Evolutionary conservation across 2,329 filamentous ascomycete genomes (phyloP), one percentile per base, ranked within the genome.

Genomic region (Emergomyces orientalis): DNA sequence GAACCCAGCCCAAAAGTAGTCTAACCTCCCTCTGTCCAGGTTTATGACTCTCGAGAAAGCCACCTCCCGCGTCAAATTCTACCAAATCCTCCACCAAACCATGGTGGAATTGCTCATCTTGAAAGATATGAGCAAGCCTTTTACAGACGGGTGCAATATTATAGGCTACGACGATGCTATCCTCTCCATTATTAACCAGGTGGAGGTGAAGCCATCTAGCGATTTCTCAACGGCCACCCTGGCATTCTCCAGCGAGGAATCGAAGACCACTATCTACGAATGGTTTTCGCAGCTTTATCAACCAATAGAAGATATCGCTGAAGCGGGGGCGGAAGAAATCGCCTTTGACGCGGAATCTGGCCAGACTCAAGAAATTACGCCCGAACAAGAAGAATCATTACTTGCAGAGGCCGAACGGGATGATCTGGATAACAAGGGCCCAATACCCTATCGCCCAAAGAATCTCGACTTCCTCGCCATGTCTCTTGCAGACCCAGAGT

Each of bases 391-490:
- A 25, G 64, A 61, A 51, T 65, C 58, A 22, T 59, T 62, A 25
- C 22, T 59, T 11, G 61, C 43, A n/a, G 62, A 64, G 14, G 54
- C 51, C 27, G 4, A 49, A 64, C 14, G 59, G 22, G 39, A 49
- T 62, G 41, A 59, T 60, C 22, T 56, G 49, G 34, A 52, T 61
- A 30, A 34, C 14, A 34, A 22, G 59, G 55, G 37, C 13, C 62
- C 54, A 55, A 41, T 7, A 34, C 14, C 30, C 3, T 34, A 54
- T n/a, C 60, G 39, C 17, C 64, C 66, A n/a, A 62, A 49, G 58
- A 80, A 82, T 64, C 69, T 74, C 13, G 79, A 78, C 61, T 90
- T 86, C 86, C 83, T 85, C 71, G 69, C 75, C 6, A 74, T 86
- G 17, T 76, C 81, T 2, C 72, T 94, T 34, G 72, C 77, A 22